These are phyloP conservation scores for Cyclocybe cylindracea DNA, from an alignment of 768 basidiomycete genomes.

Conservation along the genomic window DNA sequence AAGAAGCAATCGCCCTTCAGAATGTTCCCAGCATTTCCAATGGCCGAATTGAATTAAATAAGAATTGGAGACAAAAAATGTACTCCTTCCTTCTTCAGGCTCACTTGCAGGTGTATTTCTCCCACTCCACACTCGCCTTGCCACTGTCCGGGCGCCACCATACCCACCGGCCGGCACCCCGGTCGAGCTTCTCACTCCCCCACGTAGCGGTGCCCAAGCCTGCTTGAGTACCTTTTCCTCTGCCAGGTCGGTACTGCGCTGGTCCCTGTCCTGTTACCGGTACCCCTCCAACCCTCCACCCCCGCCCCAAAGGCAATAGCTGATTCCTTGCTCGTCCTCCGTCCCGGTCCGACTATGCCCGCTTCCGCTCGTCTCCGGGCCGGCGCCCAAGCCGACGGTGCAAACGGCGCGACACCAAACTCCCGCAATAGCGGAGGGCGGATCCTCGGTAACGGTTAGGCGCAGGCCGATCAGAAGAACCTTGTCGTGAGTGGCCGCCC, in stretches of 20 bases:
- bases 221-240: constrained; percentile 75
- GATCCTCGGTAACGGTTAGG: constrained; percentile 15
- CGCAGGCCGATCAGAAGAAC: constrained; percentile 11
- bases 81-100: no score
- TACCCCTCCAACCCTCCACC: constrained; percentile 7
- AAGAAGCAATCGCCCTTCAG: no score
- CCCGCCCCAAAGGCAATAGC: constrained; percentile 10
- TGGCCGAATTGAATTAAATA: no score
- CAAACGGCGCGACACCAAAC: constrained; percentile 12
- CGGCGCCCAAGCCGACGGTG: constrained; percentile 28
- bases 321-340: constrained; percentile 17
- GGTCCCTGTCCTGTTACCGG: constrained; percentile 2
- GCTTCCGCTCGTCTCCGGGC: constrained; percentile 21
- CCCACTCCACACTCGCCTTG: constrained; percentile 12
- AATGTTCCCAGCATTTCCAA: no score
- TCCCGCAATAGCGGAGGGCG: constrained; percentile 27
- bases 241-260: constrained; percentile 17
- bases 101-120: constrained; percentile 22
- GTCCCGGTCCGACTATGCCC: constrained; percentile 16
- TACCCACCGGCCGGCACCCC: constrained; percentile 19
- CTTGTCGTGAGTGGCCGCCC: constrained; percentile 17
- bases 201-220: constrained; percentile 75
- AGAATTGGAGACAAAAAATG: no score
- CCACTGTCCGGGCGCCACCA: constrained; percentile 10
- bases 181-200: constrained; percentile 26